Conservation (phyloP, 495 filamentous ascomycete species). For the Lindgomyces ingoldianus region DNA sequence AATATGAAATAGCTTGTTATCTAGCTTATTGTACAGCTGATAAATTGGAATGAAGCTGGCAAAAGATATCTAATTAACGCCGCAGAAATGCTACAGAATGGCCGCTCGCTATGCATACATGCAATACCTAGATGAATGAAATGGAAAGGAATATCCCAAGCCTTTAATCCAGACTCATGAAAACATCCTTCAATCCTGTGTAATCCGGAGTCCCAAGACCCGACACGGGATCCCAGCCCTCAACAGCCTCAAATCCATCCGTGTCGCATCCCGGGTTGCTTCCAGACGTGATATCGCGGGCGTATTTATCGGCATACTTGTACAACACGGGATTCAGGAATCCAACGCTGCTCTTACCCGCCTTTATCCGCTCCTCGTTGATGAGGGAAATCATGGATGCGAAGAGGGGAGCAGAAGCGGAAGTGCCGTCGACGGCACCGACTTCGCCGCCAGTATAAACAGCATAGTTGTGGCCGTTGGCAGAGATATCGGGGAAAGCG, state of each 20-base stretch:
- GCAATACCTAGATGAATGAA: too few relatives aligned
- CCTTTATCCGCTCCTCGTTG: slow-evolving; percentile 42
- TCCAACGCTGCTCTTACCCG: slow-evolving; percentile 39
- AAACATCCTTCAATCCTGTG: not conserved
- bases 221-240: slow-evolving; percentile 45
- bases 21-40: too few relatives aligned
- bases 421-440: slow-evolving; percentile 40
- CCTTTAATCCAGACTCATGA: slow-evolving; percentile 11
- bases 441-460: slow-evolving; percentile 34
- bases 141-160: too few relatives aligned
- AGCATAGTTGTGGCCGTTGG: slow-evolving; percentile 38
- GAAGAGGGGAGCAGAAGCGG: slow-evolving; percentile 38
- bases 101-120: too few relatives aligned
- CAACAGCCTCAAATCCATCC: slow-evolving; percentile 39
- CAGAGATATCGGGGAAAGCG: slow-evolving; percentile 44
- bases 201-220: slow-evolving; percentile 40
- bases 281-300: slow-evolving; percentile 42
- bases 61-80: too few relatives aligned
- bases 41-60: too few relatives aligned
- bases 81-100: too few relatives aligned
- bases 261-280: slow-evolving; percentile 38
- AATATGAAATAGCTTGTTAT: too few relatives aligned
- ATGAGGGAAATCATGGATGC: slow-evolving; percentile 42
- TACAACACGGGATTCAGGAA: slow-evolving; percentile 49
- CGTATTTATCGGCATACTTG: slow-evolving; percentile 30